Evolutionary conservation across 805 yeast genomes (phyloP), one percentile per base, ranked within the genome.

Genomic region (Zygosaccharomyces pseudorouxii): DNA sequence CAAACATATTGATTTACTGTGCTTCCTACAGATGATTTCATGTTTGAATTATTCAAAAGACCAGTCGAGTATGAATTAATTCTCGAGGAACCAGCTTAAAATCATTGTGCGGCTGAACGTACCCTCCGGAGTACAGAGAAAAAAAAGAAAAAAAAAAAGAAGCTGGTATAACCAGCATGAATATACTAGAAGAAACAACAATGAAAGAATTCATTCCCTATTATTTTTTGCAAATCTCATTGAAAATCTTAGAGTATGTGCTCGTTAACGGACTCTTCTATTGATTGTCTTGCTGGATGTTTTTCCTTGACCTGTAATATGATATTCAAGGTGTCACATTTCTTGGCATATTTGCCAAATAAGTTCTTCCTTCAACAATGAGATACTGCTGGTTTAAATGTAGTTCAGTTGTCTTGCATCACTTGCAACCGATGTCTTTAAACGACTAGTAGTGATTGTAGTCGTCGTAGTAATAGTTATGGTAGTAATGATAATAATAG

Each of bases 91-190:
- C 40, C 46, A 36, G 46, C 41, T n/a, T 25, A 19, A 20, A 31
- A 35, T 36, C 18, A 43, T n/a, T 11, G 35, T 25, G 41, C 52
- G 52, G 52, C 52, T 49, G 52, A 49, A 38, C 28, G 49, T 43
- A 38, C 23, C 41, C 29, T 45, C 39, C 49, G 27, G 23, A 49
- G 22, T 8, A 11, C 42, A 33, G 44, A 48, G 33, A 1, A 22
- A 22, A 22, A 22, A 22, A 22, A 42, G 14, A 38, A 39, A 41
- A 29, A 41, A 29, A 29, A 41, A 28, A 41, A 18, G 23, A 27
- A 8, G 44, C 36, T 41, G 44, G 18, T 10, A 41, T 29, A 29
- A 29, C 44, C 44, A 41, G 44, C 44, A 41, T 28, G 6, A 41
- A 29, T 29, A 14, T 10, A 8, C 5, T 4, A 5, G 12, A 11